These are phyloP conservation scores for Termitomyces sp. DNA, from an alignment of 1,284 basidiomycete genomes.

Conservation along the genomic window DNA sequence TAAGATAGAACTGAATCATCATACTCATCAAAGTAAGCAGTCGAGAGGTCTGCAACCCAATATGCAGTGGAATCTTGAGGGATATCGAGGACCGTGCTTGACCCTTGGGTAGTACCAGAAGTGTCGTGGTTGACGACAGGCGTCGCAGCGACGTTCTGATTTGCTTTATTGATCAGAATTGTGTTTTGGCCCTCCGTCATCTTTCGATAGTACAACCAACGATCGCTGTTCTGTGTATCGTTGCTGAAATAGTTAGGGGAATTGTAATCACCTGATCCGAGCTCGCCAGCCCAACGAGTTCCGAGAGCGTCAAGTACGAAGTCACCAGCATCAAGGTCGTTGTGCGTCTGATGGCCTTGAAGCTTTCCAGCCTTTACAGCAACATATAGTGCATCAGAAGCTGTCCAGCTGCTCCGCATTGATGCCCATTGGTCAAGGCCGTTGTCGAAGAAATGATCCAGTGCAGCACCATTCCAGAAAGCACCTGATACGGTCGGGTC, in stretches of 20 bases:
- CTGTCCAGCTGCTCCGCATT: slow-evolving; percentile 92
- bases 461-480: slow-evolving; percentile 83
- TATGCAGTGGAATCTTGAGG: slow-evolving; percentile 74
- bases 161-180: slow-evolving; percentile 70
- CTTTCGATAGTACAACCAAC: slow-evolving; percentile 96
- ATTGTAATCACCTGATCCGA: slow-evolving; percentile 85
- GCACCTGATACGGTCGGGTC: slow-evolving; percentile 78
- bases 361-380: slow-evolving; percentile 85
- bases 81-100: slow-evolving; percentile 65
- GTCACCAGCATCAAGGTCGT: slow-evolving; percentile 89
- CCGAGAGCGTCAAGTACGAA: slow-evolving; percentile 96
- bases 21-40: slow-evolving; percentile 76
- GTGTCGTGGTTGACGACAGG: slow-evolving; percentile 55
- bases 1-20: slow-evolving; percentile 25
- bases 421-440: slow-evolving; percentile 78
- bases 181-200: slow-evolving; percentile 97
- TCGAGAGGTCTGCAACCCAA: slow-evolving; percentile 77
- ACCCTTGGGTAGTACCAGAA: slow-evolving; percentile 71
- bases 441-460: slow-evolving; percentile 82
- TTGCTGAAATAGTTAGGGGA: slow-evolving; percentile 67
- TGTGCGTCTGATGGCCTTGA: slow-evolving; percentile 85
- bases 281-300: slow-evolving; percentile 93
- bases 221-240: slow-evolving; percentile 59
- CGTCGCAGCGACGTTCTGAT: slow-evolving; percentile 77
- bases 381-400: slow-evolving; percentile 77